Evolutionary conservation across 2,329 filamentous ascomycete genomes (phyloP), one percentile per base, ranked within the genome.

Genomic region (Exophiala lecanii-corni): DNA sequence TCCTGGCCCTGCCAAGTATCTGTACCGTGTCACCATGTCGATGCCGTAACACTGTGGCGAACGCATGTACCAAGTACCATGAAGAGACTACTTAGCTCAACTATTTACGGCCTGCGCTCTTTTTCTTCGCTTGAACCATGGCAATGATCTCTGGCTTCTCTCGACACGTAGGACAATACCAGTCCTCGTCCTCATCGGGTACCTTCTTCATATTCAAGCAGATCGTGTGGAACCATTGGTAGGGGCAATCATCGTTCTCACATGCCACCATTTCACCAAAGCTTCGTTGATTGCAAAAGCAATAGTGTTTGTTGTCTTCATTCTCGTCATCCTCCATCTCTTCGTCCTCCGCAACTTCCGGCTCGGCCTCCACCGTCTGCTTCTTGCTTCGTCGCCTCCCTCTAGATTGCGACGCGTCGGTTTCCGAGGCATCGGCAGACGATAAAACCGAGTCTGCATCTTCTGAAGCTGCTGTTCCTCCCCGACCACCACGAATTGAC

Each of bases 231-330:
- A 83, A 83, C 79, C 79, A 83, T 59, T 83, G 78, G 50, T 76
- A 74, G 9, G 74, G 72, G 62, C 79, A 83, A 43, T 71, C 67
- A 26, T 79, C 76, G 57, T 82, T 82, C 59, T 83, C 79, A 56
- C 79, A 83, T 9, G 77, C 79, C 30, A 83, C 75, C 79, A 83
- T 83, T 56, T 81, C 76, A 13, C 79, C 79, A 57, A 81, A 81
- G 50, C 73, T 78, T 26, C 81, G 78, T 50, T 76, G 75, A 37
- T 78, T 77, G 57, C 79, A 83, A 52, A 79, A 80, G 62, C 79
- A 83, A 58, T 82, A 83, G 30, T 77, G 74, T 48, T 76, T 76
- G 49, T 79, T 76, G 57, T 79, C 74, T 53, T 76, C 74, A 33
- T 72, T 74, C 9, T 66, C 70, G 47, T 73, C 70, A 13, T 73